A percentile compares a stretch with the other conserved stretches of the same genome.
phyloP scores from a whole-genome alignment of 768 basidiomycete species.

The Asterophora lycoperdoides region DNA sequence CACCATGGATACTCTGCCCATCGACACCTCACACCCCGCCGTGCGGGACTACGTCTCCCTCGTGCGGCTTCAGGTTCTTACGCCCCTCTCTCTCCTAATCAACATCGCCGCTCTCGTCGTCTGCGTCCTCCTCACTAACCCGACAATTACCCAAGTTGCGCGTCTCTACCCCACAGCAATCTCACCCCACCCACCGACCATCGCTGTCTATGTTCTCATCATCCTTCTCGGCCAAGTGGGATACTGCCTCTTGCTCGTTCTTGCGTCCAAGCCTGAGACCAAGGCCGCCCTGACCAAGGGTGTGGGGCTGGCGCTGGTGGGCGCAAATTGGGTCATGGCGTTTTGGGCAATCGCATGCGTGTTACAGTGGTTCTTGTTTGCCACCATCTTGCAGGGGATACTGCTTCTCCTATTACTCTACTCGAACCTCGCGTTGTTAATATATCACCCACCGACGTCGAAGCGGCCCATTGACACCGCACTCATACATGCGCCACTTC shows the following conservation, averaged over 20 bases:
- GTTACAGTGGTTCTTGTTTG: slow-evolving; percentile 69
- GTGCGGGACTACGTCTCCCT: slow-evolving; percentile 66
- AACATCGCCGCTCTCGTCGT: slow-evolving; percentile 70
- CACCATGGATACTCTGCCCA: slow-evolving; percentile 51
- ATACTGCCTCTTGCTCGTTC: slow-evolving; percentile 75
- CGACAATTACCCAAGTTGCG: slow-evolving; percentile 47
- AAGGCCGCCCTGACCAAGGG: slow-evolving; percentile 74
- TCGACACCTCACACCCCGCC: slow-evolving; percentile 57
- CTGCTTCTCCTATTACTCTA: slow-evolving; percentile 70
- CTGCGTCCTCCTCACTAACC: slow-evolving; percentile 63
- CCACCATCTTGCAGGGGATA: slow-evolving; percentile 71
- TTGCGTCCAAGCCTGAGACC: slow-evolving; percentile 71
- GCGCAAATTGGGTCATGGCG: slow-evolving; percentile 79
- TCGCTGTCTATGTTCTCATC: slow-evolving; percentile 55
- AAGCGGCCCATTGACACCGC: slow-evolving; percentile 68
- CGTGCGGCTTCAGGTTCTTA: slow-evolving; percentile 77
- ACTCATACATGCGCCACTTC: slow-evolving; percentile 84
- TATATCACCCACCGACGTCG: slow-evolving; percentile 62
- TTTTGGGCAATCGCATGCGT: slow-evolving; percentile 77
- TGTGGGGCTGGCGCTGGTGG: slow-evolving; percentile 72
- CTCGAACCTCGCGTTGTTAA: slow-evolving; percentile 71
- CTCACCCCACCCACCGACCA: slow-evolving; percentile 56
- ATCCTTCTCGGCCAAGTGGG: slow-evolving; percentile 71
- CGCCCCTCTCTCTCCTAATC: slow-evolving; percentile 78
- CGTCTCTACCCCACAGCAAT: slow-evolving; percentile 60